phyloP scores from a whole-genome alignment of 345 rosid species.

The Durio zibethinus region DNA sequence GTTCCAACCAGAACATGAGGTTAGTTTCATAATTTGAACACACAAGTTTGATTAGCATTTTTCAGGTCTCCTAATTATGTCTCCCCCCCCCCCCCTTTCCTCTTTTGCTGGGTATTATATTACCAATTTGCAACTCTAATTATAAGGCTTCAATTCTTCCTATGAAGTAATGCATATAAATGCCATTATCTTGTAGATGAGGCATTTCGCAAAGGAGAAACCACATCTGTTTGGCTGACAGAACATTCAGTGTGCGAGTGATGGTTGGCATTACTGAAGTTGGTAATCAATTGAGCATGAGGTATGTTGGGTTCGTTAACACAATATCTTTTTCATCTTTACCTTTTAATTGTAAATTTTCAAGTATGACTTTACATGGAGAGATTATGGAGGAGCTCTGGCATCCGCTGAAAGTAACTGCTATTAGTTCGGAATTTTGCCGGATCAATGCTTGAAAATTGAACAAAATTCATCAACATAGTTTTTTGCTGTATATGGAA shows the following conservation, averaged over 20 bases:
- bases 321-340: not conserved
- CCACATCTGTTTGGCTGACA: slow-evolving; percentile 31
- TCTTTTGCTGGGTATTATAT: not conserved
- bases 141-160: not conserved
- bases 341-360: not conserved
- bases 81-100: too few species aligned
- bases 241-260: slow-evolving; percentile 34
- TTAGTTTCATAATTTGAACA: slow-evolving; percentile 22
- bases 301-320: slow-evolving; percentile 31
- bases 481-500: slow-evolving; percentile 16
- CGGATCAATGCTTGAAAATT: slow-evolving; percentile 12
- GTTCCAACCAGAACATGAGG: slow-evolving; percentile 62
- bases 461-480: slow-evolving; percentile 7
- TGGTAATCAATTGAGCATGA: slow-evolving; percentile 34
- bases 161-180: not conserved
- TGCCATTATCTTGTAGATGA: slow-evolving; percentile 26
- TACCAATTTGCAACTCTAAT: not conserved
- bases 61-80: not conserved
- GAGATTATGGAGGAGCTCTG: slow-evolving; percentile 48
- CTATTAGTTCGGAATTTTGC: not conserved
- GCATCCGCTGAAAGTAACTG: slow-evolving; percentile 43
- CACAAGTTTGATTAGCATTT: not conserved
- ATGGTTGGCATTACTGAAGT: slow-evolving; percentile 34
- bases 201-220: slow-evolving; percentile 34
- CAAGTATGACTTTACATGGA: not conserved